A percentile compares a stretch with the other conserved stretches of the same genome.
Conservation (phyloP, 805 yeast species). For the Tetrapisispora pingtungensis region DNA sequence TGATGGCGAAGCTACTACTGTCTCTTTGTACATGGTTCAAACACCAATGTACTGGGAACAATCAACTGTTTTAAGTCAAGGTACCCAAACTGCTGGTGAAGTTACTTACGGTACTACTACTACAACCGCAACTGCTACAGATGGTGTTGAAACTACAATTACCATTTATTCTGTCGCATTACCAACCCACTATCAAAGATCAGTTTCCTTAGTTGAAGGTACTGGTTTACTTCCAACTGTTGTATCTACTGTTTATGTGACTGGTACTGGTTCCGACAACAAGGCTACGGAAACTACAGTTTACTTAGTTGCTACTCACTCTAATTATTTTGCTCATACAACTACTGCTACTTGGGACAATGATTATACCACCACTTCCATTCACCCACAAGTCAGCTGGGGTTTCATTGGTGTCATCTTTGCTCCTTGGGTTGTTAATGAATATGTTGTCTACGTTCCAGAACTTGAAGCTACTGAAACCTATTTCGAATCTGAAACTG, state of each 20-base stretch:
- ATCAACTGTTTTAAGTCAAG: constrained; percentile 2
- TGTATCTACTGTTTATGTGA: neutral
- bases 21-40: neutral
- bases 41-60: neutral
- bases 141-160: neutral
- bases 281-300: neutral
- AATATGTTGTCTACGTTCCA: neutral
- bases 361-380: constrained; percentile 1
- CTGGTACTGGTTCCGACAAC: neutral
- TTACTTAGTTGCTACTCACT: constrained; percentile 1
- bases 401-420: constrained; percentile 2
- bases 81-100: constrained; percentile 2
- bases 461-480: neutral
- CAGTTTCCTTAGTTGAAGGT: neutral
- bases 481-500: neutral
- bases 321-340: neutral
- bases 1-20: constrained; percentile 3
- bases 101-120: neutral
- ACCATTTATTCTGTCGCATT: constrained; percentile 1
- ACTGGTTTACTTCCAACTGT: neutral
- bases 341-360: constrained; percentile 2
- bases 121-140: constrained; percentile 1
- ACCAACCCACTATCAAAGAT: neutral
- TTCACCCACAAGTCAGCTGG: neutral
- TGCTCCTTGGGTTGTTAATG: constrained; percentile 1